Percentiles rank a stretch among this genome's conserved stretches.
These are phyloP conservation scores for Cerrena zonata DNA, from an alignment of 1,284 basidiomycete genomes.

Conservation along the genomic window DNA sequence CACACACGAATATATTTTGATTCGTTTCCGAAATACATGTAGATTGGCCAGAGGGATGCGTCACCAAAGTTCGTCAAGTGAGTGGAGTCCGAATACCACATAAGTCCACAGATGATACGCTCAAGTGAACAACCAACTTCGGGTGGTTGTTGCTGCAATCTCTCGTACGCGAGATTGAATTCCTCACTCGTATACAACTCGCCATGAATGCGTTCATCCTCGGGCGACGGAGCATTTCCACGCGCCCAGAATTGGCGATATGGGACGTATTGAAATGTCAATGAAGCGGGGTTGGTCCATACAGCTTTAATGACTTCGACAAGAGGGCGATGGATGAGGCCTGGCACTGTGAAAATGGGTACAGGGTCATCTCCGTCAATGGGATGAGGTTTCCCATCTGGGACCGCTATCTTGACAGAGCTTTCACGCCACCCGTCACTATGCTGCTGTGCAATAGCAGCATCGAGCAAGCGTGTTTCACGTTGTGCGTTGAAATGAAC, in stretches of 20 bases:
- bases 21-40: slow-evolving; percentile 31
- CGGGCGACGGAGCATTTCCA: neutral
- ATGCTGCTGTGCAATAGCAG: neutral
- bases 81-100: slow-evolving; percentile 35
- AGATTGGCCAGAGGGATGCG: slow-evolving; percentile 33
- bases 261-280: slow-evolving; percentile 1
- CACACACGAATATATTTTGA: slow-evolving; percentile 29
- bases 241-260: slow-evolving; percentile 2
- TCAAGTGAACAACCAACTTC: slow-evolving; percentile 12
- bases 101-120: slow-evolving; percentile 23
- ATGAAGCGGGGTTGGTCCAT: neutral
- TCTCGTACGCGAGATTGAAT: neutral
- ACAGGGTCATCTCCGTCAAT: neutral
- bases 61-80: slow-evolving; percentile 32
- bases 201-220: slow-evolving; percentile 1
- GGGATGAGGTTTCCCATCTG: slow-evolving; percentile 1
- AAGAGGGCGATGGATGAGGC: slow-evolving; percentile 3
- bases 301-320: slow-evolving; percentile 1
- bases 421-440: slow-evolving; percentile 1
- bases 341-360: slow-evolving; percentile 4
- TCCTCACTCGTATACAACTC: slow-evolving; percentile 5
- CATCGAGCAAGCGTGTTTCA: slow-evolving; percentile 3
- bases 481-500: neutral
- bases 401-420: slow-evolving; percentile 1
- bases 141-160: neutral